Evolutionary conservation across 2,329 filamentous ascomycete genomes (phyloP), one percentile per base, ranked within the genome.

Genomic region (Fusarium longipes): DNA sequence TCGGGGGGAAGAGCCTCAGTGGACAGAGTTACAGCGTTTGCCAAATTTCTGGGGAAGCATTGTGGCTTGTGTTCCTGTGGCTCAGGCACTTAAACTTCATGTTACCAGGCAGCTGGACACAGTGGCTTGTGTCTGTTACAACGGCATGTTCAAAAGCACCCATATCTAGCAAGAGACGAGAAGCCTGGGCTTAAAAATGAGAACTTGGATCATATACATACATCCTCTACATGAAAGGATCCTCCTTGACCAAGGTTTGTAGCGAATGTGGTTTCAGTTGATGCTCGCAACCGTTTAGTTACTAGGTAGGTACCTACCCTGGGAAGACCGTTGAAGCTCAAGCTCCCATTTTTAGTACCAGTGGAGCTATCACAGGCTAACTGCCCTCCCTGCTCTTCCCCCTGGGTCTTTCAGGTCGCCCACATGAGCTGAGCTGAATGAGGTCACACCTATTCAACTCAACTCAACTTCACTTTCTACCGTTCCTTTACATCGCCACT

Each of bases 31-130:
- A 61, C 61, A 65, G 45, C 30, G 48, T 64, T 53, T 54, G 36
- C 44, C 47, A 27, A 61, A 61, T 32, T 65, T 62, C 65, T 68
- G 65, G 65, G 65, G 65, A 61, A 65, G 38, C 43, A 38, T 49
- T 58, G 60, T 63, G 60, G 60, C 58, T 62, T 39, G 30, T 11
- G 11, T 8, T 32, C 22, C 17, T 68, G 65, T 68, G 65, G 65
- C 65, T 61, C 40, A 54, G 44, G 48, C 17, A 44, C 48, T 27
- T 25, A 25, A 48, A 54, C 57, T 68, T 25, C 49, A 59, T 54
- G 24, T 49, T 40, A 48, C n/a, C 38, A 39, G 42, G 39, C 29
- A 40, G 22, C 14, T 24, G 20, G 8, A 9, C 8, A 40, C 15
- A 7, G 6, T 38, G 35, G 18, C 35, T 7, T 12, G n/a, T 38